These are phyloP conservation scores for Hyphodiscus sp. DNA, from an alignment of 2,329 filamentous ascomycete species.

Conservation along the genomic window DNA sequence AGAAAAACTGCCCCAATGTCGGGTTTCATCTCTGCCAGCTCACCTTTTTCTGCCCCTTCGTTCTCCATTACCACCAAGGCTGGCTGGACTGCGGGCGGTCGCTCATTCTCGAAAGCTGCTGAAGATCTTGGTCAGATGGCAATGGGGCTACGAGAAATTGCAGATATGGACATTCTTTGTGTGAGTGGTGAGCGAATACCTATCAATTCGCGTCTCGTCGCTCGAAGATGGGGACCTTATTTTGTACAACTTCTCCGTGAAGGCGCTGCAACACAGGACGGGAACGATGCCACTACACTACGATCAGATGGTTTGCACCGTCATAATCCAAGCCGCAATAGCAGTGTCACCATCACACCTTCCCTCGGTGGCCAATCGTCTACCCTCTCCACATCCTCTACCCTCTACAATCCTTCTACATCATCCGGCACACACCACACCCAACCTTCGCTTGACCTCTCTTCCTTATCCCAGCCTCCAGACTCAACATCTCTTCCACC, in stretches of 20 bases:
- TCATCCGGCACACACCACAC: conserved; percentile 4
- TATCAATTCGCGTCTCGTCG: conserved; percentile 84
- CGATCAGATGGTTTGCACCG: conserved; percentile 51
- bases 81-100: conserved; percentile 65
- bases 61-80: conserved; percentile 41
- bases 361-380: conserved; percentile 45
- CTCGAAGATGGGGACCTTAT: conserved; percentile 87
- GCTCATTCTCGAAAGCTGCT: conserved; percentile 68
- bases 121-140: conserved; percentile 81
- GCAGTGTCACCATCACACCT: conserved; percentile 78
- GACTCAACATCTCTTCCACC: conserved; percentile 14
- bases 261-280: conserved; percentile 61
- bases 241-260: conserved; percentile 89
- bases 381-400: conserved; percentile 42
- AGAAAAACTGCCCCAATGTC: conserved; percentile 72
- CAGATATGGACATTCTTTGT: conserved; percentile 95
- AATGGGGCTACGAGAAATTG: conserved; percentile 71
- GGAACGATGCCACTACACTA: conserved; percentile 68
- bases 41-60: conserved; percentile 52
- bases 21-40: conserved; percentile 78
- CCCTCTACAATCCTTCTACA: conserved; percentile 33
- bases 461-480: conserved; percentile 17
- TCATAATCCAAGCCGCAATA: conserved; percentile 62
- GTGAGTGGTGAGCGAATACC: conserved; percentile 87
- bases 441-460: conserved; percentile 10